Conservation (phyloP, 257 asterid genomes). For the Nicotiana sylvestris region DNA sequence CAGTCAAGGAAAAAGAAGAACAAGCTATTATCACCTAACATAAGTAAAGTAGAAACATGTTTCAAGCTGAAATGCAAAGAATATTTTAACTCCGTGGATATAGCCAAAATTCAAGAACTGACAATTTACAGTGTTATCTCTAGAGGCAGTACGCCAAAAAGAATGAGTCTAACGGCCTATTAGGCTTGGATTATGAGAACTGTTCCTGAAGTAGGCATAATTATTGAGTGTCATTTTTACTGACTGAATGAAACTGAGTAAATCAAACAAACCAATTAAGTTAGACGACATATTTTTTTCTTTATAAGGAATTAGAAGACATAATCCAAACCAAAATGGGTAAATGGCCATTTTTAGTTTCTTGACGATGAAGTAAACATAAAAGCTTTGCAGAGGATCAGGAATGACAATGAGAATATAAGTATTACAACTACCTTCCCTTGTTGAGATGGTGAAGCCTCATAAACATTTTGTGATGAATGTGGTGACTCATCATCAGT, state of each 20-base stretch:
- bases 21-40: not conserved
- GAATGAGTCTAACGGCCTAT: not conserved
- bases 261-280: not conserved
- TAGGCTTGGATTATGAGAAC: not conserved
- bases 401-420: not conserved
- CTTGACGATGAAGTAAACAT: not conserved
- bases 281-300: not conserved
- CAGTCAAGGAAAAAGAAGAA: not conserved
- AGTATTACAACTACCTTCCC: conserved; percentile 46
- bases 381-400: not conserved
- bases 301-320: not conserved
- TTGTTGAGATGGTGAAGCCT: conserved; percentile 55
- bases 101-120: not conserved
- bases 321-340: not conserved
- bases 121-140: not conserved
- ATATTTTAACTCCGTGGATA: not conserved
- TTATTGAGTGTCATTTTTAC: not conserved
- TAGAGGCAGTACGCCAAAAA: not conserved
- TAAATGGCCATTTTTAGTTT: not conserved
- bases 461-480: conserved; percentile 61
- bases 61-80: not conserved
- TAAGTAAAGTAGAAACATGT: not conserved
- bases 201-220: too few relatives aligned
- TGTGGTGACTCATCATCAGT: conserved; percentile 66
- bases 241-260: not conserved